These are phyloP conservation scores for Mycena haematopus DNA, from an alignment of 768 basidiomycete species.

Conservation along the genomic window DNA sequence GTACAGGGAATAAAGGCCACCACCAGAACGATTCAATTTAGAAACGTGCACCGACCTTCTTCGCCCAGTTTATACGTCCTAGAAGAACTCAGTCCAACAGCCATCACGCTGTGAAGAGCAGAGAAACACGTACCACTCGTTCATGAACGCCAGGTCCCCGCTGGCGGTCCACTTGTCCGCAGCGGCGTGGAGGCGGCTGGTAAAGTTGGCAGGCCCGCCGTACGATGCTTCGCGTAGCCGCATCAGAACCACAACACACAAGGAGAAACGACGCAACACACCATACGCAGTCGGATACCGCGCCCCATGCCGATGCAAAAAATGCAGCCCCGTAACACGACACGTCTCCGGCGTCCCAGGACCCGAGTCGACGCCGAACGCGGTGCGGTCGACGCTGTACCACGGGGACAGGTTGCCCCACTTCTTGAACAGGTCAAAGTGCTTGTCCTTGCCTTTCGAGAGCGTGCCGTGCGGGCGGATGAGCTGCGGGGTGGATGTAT, in stretches of 20 bases:
- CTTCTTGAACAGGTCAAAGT: constrained; percentile 71
- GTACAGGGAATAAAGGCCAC: constrained; percentile 16
- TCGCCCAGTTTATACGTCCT: constrained; percentile 93
- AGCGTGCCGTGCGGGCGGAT: constrained; percentile 52
- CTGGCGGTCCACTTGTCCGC: constrained; percentile 68
- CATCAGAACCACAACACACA: not conserved
- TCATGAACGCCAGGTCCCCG: constrained; percentile 77
- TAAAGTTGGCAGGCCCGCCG: constrained; percentile 67
- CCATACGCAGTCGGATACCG: constrained; percentile 71
- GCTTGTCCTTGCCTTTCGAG: constrained; percentile 36
- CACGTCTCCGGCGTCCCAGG: constrained; percentile 76
- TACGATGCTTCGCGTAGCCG: constrained; percentile 50
- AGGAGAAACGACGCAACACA: constrained; percentile 40
- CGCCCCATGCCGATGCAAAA: constrained; percentile 88
- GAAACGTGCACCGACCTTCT: constrained; percentile 59
- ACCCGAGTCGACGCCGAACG: constrained; percentile 76
- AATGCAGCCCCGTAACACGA: constrained; percentile 73
- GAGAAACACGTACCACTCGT: constrained; percentile 66
- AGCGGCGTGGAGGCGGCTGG: constrained; percentile 57
- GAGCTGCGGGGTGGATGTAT: constrained; percentile 71
- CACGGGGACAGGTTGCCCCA: constrained; percentile 91
- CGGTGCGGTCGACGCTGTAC: constrained; percentile 71
- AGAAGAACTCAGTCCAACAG: not conserved
- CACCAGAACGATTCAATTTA: too few relatives aligned
- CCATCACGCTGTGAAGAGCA: constrained; percentile 7